phyloP scores from a whole-genome alignment of 768 basidiomycete genomes.

The Favolaschia claudopus region DNA sequence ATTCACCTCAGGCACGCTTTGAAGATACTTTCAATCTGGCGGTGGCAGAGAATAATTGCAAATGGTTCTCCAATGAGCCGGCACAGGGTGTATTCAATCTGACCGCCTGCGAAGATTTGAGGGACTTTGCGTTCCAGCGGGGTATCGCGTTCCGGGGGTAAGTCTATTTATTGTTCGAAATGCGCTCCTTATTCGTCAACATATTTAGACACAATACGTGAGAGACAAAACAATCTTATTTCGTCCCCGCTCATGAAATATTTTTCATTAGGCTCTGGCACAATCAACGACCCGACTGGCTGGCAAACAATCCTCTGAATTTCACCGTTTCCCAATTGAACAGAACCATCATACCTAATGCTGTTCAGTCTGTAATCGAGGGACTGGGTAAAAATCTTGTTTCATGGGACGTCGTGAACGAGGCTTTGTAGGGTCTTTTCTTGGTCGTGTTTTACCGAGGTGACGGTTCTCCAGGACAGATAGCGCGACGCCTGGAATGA shows the following conservation, averaged over 20 bases:
- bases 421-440: conserved; percentile 13
- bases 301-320: conserved; percentile 23
- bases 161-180: background rate
- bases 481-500: conserved; percentile 17
- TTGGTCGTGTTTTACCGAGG: background rate
- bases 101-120: conserved; percentile 15
- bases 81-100: conserved; percentile 23
- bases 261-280: conserved; percentile 20
- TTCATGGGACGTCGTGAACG: conserved; percentile 28
- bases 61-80: conserved; percentile 27
- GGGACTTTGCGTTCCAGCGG: conserved; percentile 18
- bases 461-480: conserved; percentile 11
- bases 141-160: conserved; percentile 23
- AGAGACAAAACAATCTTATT: background rate
- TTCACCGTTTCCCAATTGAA: conserved; percentile 21
- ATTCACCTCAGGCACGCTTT: conserved; percentile 15
- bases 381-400: conserved; percentile 19
- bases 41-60: conserved; percentile 26
- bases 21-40: conserved; percentile 24
- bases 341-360: conserved; percentile 24
- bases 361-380: conserved; percentile 18
- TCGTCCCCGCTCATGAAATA: background rate
- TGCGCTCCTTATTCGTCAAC: background rate
- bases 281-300: conserved; percentile 24
- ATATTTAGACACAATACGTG: conserved; percentile 24